Conservation (phyloP, 2,329 filamentous ascomycete species). For the Fusarium torulosum region DNA sequence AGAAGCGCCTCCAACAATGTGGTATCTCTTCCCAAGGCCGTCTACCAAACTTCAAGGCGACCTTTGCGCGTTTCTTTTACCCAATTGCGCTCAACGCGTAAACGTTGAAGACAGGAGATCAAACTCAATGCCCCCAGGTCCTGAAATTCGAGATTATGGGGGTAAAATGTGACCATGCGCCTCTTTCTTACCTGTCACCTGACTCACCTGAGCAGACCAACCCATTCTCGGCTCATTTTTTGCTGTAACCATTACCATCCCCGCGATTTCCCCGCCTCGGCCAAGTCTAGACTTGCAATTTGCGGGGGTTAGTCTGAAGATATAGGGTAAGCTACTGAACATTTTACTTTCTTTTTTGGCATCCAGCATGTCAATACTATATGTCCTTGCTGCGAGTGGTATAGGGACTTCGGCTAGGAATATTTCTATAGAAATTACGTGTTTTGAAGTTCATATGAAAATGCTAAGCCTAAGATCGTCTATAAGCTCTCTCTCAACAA, state of each 20-base stretch:
- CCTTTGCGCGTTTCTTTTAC: conserved; percentile 8
- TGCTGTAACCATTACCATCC: conserved; percentile 19
- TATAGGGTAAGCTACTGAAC: conserved; percentile 20
- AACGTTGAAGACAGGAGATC: conserved; percentile 10
- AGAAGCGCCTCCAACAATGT: conserved; percentile 8
- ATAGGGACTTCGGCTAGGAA: too few relatives aligned
- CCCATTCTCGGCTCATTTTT: conserved; percentile 33
- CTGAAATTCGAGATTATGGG: conserved; percentile 42
- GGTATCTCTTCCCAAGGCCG: background rate
- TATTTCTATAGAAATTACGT: too few relatives aligned
- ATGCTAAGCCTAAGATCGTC: too few relatives aligned
- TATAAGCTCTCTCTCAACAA: too few relatives aligned
- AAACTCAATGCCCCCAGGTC: conserved; percentile 15
- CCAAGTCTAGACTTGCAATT: conserved; percentile 14
- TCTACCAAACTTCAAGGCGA: background rate
- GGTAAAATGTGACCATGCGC: conserved; percentile 28
- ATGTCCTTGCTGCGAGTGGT: too few relatives aligned
- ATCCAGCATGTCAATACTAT: too few relatives aligned
- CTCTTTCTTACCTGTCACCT: conserved; percentile 16
- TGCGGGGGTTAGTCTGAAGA: conserved; percentile 23
- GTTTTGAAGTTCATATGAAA: too few relatives aligned
- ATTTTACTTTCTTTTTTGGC: background rate
- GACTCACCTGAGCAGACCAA: conserved; percentile 39
- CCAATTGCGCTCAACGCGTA: background rate
- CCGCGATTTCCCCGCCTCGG: conserved; percentile 38